Percentiles rank a stretch among this genome's conserved stretches.
phyloP scores from a whole-genome alignment of 1,284 basidiomycete species.

The Volvariella surrecta region DNA sequence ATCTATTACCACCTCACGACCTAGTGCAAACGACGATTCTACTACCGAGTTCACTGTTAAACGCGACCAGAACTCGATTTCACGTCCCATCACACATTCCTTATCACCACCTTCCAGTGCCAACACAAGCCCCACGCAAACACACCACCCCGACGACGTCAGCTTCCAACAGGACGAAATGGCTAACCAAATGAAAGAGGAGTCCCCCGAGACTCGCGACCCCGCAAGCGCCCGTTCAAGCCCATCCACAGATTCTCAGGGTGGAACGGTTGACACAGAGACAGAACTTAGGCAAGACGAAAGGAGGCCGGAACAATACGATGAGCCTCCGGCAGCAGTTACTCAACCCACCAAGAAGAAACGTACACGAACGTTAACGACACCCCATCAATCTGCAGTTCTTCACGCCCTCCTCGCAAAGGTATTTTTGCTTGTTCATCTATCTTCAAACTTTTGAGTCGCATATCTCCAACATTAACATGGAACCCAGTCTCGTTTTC shows the following conservation, averaged over 20 bases:
- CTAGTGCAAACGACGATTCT: constrained; percentile 24
- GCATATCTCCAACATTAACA: background rate
- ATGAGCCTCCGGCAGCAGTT: constrained; percentile 22
- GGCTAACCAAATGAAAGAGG: constrained; percentile 28
- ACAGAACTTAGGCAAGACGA: constrained; percentile 25
- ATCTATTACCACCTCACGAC: constrained; percentile 30
- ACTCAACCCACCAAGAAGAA: constrained; percentile 55
- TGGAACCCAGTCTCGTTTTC: constrained; percentile 64
- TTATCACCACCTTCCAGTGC: constrained; percentile 9
- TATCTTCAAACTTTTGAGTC: background rate
- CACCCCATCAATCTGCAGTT: constrained; percentile 76
- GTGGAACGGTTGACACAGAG: constrained; percentile 45
- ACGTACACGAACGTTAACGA: constrained; percentile 73
- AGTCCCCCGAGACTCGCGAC: constrained; percentile 18
- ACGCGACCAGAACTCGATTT: constrained; percentile 20
- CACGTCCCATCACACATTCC: constrained; percentile 22
- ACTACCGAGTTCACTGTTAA: constrained; percentile 13
- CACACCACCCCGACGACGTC: background rate
- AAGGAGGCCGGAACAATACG: constrained; percentile 12
- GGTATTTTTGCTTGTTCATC: constrained; percentile 31
- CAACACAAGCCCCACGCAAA: background rate
- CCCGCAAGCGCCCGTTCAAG: constrained; percentile 24
- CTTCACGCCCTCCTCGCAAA: constrained; percentile 73
- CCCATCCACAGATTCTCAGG: constrained; percentile 45
- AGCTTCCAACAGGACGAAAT: constrained; percentile 15